Percentiles rank a stretch among this genome's conserved stretches.
Conservation (phyloP, 2,329 filamentous ascomycete species). For the Trichoderma oligosporum region DNA sequence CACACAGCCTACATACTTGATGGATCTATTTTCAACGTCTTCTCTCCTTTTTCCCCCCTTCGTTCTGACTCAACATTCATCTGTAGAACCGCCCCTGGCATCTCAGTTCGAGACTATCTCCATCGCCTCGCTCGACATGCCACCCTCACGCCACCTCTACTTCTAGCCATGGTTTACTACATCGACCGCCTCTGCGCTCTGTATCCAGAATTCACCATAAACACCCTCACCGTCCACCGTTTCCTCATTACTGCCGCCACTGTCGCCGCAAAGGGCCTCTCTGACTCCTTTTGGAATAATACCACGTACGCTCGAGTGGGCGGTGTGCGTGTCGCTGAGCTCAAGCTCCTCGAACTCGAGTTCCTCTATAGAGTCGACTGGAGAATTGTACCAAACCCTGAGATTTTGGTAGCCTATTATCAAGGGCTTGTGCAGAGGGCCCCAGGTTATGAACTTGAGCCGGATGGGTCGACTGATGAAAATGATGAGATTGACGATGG, state of each 20-base stretch:
- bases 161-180: conserved; percentile 99
- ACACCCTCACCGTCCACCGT: conserved; percentile 91
- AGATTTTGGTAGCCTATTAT: conserved; percentile 92
- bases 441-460: conserved; percentile 52
- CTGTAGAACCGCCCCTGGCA: conserved; percentile 65
- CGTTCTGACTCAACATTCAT: neutral
- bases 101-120: conserved; percentile 91
- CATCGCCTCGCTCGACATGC: conserved; percentile 90
- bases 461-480: conserved; percentile 33
- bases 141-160: conserved; percentile 83
- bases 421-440: conserved; percentile 72
- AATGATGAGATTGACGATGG: conserved; percentile 32
- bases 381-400: conserved; percentile 94
- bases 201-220: conserved; percentile 94
- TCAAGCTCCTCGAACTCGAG: conserved; percentile 88
- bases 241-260: conserved; percentile 95
- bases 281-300: conserved; percentile 98
- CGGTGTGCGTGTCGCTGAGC: conserved; percentile 82
- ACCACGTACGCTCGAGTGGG: conserved; percentile 92
- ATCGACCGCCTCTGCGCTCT: conserved; percentile 91
- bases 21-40: neutral
- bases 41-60: neutral
- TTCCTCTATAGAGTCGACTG: conserved; percentile 91
- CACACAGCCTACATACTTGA: too few relatives aligned
- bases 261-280: conserved; percentile 91